phyloP scores from a whole-genome alignment of 176 grass and related monocot genomes.

The Carex littledalei region DNA sequence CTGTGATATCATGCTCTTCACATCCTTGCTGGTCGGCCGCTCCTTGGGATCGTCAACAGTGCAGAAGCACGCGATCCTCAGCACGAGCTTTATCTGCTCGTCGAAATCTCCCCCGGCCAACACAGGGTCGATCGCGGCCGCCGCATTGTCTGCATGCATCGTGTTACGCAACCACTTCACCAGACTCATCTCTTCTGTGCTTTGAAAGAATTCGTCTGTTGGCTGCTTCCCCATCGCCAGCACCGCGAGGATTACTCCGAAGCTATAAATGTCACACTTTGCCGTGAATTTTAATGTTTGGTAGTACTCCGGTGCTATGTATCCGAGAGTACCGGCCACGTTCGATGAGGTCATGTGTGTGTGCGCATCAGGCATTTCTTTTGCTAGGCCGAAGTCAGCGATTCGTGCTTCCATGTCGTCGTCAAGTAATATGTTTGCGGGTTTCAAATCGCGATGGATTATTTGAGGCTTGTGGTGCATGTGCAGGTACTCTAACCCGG shows the following conservation, averaged over 20 bases:
- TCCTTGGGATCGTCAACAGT: slow-evolving; percentile 47
- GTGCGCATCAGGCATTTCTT: slow-evolving; percentile 44
- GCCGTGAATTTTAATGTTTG: slow-evolving; percentile 64
- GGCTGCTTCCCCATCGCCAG: slow-evolving; percentile 77
- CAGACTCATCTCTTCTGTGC: slow-evolving; percentile 47
- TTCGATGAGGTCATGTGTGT: slow-evolving; percentile 46
- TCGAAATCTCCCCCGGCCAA: slow-evolving; percentile 41
- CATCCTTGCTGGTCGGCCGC: slow-evolving; percentile 55
- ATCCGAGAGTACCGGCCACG: slow-evolving; percentile 60
- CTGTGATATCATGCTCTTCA: slow-evolving; percentile 59
- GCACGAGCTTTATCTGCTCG: slow-evolving; percentile 59
- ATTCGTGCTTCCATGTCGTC: slow-evolving; percentile 71
- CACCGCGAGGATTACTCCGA: slow-evolving; percentile 78
- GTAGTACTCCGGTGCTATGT: slow-evolving; percentile 93
- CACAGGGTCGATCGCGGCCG: slow-evolving; percentile 36
- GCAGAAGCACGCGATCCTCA: slow-evolving; percentile 72
- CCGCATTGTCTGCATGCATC: slow-evolving; percentile 14
- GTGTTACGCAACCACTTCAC: slow-evolving; percentile 54
- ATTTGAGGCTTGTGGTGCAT: slow-evolving; percentile 53
- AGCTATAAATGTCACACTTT: slow-evolving; percentile 88
- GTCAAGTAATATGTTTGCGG: slow-evolving; percentile 85
- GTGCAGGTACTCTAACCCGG: slow-evolving; percentile 81
- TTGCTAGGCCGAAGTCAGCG: slow-evolving; percentile 78
- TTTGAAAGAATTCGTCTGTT: slow-evolving; percentile 53
- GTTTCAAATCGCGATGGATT: slow-evolving; percentile 85